Base-by-base conservation (phyloP, 2,329 filamentous ascomycete genomes). In the Fusarium anthophilum region DNA sequence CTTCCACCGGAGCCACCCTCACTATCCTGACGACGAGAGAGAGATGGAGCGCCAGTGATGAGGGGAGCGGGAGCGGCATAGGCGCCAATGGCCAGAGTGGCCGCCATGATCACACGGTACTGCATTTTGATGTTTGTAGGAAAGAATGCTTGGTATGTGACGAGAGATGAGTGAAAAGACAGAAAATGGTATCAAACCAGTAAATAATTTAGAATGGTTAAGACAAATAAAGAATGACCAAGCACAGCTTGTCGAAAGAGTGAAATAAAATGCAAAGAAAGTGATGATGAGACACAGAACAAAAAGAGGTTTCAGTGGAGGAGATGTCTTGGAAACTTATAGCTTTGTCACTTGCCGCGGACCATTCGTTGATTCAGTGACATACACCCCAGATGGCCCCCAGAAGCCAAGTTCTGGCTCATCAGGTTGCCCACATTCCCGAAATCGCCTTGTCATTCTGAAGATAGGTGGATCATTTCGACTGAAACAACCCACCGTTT, bases 211-310 rank as follows among this genome's bases (percentile, higher is more conserved):
- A 44, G 20, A 30, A 47, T 30, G 50, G 66, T 43, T 51, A 58
- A 61, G 61, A 55, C 51, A 50, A 47, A 17, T 63, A 75, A 76
- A 51, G 63, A 76, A 75, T 53, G 76, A 69, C 28, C 66, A 78
- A 78, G 77, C 75, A 43, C 77, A 72, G 76, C 77, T 78, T 78
- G 77, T 74, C 50, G 38, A 74, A 75, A 72, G 73, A 76, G 57
- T 69, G 76, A 72, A 68, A 24, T 24, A 43, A 53, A 66, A 66
- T 60, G 63, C 24, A 70, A 69, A 64, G 63, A 73, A 64, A 66
- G 68, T 71, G 66, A 67, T 77, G 68, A 48, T 69, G 73, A 70
- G 62, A 66, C 38, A 39, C 63, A 41, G 44, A 71, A 60, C 26
- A 32, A 53, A 57, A 71, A 48, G 12, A 14, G 8, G 35, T 38